These are phyloP conservation scores for Odonthalia washingtoniensis DNA, from an alignment of 31 red algal species.

Conservation along the genomic window DNA sequence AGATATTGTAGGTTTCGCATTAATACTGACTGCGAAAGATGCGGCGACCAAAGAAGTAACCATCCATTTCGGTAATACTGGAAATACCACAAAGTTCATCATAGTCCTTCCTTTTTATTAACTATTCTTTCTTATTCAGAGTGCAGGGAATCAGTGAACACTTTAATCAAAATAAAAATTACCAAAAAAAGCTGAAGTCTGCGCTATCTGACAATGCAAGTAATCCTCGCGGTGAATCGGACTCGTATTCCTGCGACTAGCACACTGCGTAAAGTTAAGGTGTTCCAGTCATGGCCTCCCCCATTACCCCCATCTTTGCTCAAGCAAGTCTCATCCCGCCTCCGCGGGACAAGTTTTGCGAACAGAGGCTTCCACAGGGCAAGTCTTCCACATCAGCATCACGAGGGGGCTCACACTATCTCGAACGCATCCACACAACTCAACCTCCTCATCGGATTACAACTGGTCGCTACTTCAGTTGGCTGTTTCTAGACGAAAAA, in stretches of 20 bases:
- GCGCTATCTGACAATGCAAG: neutral
- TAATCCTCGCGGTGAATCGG: slow-evolving; percentile 29
- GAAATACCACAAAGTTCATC: no score
- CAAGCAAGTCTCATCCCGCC: slow-evolving; percentile 44
- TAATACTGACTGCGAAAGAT: no score
- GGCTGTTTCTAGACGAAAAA: no score
- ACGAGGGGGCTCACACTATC: slow-evolving; percentile 41
- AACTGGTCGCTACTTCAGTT: slow-evolving; percentile 62
- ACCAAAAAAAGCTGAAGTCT: neutral
- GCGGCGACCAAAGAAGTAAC: neutral
- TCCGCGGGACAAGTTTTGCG: slow-evolving; percentile 54
- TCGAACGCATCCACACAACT: slow-evolving; percentile 50
- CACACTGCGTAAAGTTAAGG: slow-evolving; percentile 65
- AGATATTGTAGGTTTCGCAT: neutral
- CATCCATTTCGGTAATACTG: no score
- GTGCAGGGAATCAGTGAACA: no score
- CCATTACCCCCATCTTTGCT: slow-evolving; percentile 55
- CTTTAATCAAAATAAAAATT: neutral
- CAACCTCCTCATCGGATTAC: slow-evolving; percentile 66
- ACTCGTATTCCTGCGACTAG: slow-evolving; percentile 69
- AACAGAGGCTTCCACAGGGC: slow-evolving; percentile 70
- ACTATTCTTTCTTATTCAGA: no score
- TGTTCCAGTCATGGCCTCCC: slow-evolving; percentile 80
- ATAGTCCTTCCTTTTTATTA: no score
- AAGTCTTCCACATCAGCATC: slow-evolving; percentile 59